These are phyloP conservation scores for Candida oleophila DNA, from an alignment of 805 yeast genomes.

Conservation along the genomic window DNA sequence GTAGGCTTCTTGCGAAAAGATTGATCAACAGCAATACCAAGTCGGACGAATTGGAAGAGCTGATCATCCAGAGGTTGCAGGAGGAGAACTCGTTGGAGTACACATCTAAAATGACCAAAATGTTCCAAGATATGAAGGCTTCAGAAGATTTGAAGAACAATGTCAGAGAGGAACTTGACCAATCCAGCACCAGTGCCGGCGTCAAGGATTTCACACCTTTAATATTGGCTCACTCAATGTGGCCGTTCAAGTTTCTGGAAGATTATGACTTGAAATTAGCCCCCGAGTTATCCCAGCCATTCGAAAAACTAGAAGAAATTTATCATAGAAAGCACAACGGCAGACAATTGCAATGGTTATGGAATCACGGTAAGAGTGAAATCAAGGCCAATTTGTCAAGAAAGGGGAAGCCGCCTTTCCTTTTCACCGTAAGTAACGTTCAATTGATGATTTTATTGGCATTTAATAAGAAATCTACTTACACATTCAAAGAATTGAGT, in stretches of 20 bases:
- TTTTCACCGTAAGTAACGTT: constrained; percentile 76
- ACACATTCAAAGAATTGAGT: constrained; percentile 58
- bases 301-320: constrained; percentile 63
- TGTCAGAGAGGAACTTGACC: constrained; percentile 46
- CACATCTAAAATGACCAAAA: constrained; percentile 88
- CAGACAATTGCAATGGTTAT: constrained; percentile 89
- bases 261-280: constrained; percentile 59
- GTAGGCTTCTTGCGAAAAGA: constrained; percentile 85
- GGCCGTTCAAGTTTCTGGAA: constrained; percentile 64
- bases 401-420: constrained; percentile 77
- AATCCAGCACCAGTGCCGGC: constrained; percentile 19
- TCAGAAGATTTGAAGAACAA: constrained; percentile 70
- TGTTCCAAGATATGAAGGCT: constrained; percentile 92
- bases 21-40: constrained; percentile 84
- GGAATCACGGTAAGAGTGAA: constrained; percentile 93
- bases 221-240: constrained; percentile 83
- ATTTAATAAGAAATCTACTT: constrained; percentile 68
- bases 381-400: constrained; percentile 80
- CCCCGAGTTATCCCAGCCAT: constrained; percentile 58
- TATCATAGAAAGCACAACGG: constrained; percentile 81
- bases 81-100: constrained; percentile 90
- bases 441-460: constrained; percentile 86
- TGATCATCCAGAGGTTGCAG: constrained; percentile 80
- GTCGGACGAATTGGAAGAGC: constrained; percentile 81
- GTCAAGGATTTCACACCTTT: constrained; percentile 62